Conservation (phyloP, 139 green algal species). For the Diplosphaera chodatii region DNA sequence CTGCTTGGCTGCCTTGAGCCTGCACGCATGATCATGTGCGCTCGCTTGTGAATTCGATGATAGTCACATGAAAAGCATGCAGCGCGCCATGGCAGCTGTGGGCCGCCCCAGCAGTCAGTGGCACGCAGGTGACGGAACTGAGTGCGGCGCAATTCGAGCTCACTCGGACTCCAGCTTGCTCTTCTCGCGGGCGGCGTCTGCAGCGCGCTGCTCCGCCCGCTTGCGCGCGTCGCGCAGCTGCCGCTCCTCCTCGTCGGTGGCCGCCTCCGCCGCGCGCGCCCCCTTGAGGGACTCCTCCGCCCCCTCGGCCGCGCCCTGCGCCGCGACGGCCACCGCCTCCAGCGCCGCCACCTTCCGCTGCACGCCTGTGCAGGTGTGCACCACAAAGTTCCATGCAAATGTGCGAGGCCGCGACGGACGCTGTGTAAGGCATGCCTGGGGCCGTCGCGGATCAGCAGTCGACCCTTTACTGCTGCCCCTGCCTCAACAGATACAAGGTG, state of each 20-base stretch:
- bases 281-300: conserved; percentile 39
- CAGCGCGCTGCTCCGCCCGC: conserved; percentile 18
- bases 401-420: no score
- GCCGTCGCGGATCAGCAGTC: no score
- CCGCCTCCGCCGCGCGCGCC: conserved; percentile 36
- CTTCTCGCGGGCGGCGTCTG: conserved; percentile 31
- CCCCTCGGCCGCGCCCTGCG: conserved; percentile 33
- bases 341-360: conserved; percentile 36
- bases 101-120: no score
- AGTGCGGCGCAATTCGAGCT: no score
- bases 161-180: conserved; percentile 50
- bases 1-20: conserved; percentile 22
- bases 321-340: conserved; percentile 18
- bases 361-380: conserved; percentile 29
- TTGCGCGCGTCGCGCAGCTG: conserved; percentile 28
- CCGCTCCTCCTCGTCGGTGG: conserved; percentile 36
- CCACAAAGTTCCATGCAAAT: no score
- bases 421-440: no score
- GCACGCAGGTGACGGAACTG: no score
- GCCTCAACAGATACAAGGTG: no score
- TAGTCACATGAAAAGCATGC: no score
- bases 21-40: conserved; percentile 4
- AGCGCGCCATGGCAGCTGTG: no score
- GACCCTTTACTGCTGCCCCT: no score
- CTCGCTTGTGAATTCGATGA: no score